Evolutionary conservation across 805 yeast species (phyloP), one percentile per base, ranked within the genome.

Genomic region (Barnettozyma californica): DNA sequence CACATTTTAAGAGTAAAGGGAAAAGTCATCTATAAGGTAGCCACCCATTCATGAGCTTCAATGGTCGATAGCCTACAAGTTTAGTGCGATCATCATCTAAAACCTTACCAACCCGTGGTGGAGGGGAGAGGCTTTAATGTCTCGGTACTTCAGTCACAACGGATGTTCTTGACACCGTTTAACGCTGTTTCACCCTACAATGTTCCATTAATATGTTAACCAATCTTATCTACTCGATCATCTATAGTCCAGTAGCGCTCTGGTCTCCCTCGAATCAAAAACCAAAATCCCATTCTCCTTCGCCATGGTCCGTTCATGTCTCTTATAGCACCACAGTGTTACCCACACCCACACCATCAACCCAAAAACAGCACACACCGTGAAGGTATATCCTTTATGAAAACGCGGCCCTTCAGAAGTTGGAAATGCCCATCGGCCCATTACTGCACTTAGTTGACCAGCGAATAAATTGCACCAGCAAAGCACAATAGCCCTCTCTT

Each of bases 371-470:
- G 62, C 50, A 43, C 58, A 53, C 51, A 68, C 64, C 3, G 67
- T 70, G 8, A 75, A 72, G 38, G 76, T 73, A 33, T 67, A 81
- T 50, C 86, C 87, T 54, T 71, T 78, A 33, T 68, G 63, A 61
- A 65, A 81, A 23, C 78, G 61, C 20, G 86, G 87, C 13, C 80
- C 74, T 36, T 78, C 80, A 2, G 64, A 70, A 1, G 86, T 80
- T 48, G 54, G 54, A 33, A 33, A 52, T 5, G 47, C 31, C 27
- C 50, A 33, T 16, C 44, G 39, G 2, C 78, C 66, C 51, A 71
- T 71, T 75, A 79, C 78, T 0, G 81, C 78, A 13, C 78, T 74
- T 11, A 78, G 70, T 7, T 76, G 69, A 55, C 77, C 80, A 3
- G 83, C 78, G 41, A 78, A 56, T 33, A 66, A 59, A 58, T 78